Conservation (phyloP, 495 filamentous ascomycete genomes). For the Cercophora newfieldiana region DNA sequence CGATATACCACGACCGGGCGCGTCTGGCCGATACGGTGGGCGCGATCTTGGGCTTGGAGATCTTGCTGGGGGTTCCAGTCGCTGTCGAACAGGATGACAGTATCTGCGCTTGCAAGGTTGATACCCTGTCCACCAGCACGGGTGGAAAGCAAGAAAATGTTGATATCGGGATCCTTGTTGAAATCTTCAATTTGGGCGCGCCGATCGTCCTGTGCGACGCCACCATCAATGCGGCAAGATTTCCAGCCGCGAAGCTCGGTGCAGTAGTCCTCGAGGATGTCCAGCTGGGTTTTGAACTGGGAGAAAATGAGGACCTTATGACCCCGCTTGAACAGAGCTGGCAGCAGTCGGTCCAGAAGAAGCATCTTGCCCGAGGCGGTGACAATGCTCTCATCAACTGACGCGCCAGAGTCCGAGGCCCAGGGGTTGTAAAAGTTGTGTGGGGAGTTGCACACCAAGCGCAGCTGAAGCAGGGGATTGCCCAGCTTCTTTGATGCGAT, state of each 20-base stretch:
- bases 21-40: slow-evolving; percentile 92
- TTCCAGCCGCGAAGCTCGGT: slow-evolving; percentile 68
- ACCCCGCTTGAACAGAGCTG: slow-evolving; percentile 67
- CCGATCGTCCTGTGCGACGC: slow-evolving; percentile 78
- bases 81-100: slow-evolving; percentile 91
- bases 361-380: slow-evolving; percentile 94
- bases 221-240: slow-evolving; percentile 88
- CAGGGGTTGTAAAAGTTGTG: slow-evolving; percentile 98
- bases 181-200: slow-evolving; percentile 81
- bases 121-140: slow-evolving; percentile 94
- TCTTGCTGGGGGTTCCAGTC: slow-evolving; percentile 99
- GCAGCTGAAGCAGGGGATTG: slow-evolving; percentile 91
- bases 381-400: slow-evolving; percentile 75
- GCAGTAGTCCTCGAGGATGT: slow-evolving; percentile 87
- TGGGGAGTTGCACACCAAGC: slow-evolving; percentile 87
- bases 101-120: slow-evolving; percentile 95
- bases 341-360: slow-evolving; percentile 82
- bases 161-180: slow-evolving; percentile 68
- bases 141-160: slow-evolving; percentile 85
- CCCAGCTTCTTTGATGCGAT: slow-evolving; percentile 91
- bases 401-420: slow-evolving; percentile 49
- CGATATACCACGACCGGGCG: slow-evolving; percentile 93
- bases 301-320: slow-evolving; percentile 97
- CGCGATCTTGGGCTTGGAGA: slow-evolving; percentile 92
- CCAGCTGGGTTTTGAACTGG: slow-evolving; percentile 92